phyloP scores from a whole-genome alignment of 2,329 filamentous ascomycete species.

The Neophaeococcomyces aloes region DNA sequence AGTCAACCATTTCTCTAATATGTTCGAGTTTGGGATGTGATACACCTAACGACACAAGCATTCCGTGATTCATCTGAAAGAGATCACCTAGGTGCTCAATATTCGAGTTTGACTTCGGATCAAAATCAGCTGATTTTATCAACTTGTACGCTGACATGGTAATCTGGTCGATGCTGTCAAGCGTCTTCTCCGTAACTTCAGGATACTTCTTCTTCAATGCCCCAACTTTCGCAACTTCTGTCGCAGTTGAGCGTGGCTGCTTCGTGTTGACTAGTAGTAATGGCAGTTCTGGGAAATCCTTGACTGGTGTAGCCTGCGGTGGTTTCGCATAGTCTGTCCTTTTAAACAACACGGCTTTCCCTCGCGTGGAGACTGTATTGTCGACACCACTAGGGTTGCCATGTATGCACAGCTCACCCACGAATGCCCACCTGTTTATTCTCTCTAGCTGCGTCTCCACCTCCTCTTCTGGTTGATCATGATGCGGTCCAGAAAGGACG shows the following conservation, averaged over 20 bases:
- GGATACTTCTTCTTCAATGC: slow-evolving; percentile 62
- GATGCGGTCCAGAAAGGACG: slow-evolving; percentile 78
- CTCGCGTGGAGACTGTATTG: slow-evolving; percentile 88
- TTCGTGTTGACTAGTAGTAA: slow-evolving; percentile 82
- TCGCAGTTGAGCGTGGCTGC: slow-evolving; percentile 72
- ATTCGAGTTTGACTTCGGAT: slow-evolving; percentile 51
- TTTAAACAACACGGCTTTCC: slow-evolving; percentile 88
- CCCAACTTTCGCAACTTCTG: slow-evolving; percentile 78
- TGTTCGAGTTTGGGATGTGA: slow-evolving; percentile 90
- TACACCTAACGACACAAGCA: slow-evolving; percentile 82
- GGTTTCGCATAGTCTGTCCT: slow-evolving; percentile 67
- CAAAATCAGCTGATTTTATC: slow-evolving; percentile 53
- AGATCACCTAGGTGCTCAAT: slow-evolving; percentile 73
- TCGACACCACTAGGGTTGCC: slow-evolving; percentile 94
- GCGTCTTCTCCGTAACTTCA: slow-evolving; percentile 64
- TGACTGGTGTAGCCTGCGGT: slow-evolving; percentile 63
- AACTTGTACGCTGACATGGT: slow-evolving; percentile 48
- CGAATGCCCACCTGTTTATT: slow-evolving; percentile 96
- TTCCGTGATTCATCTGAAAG: slow-evolving; percentile 86
- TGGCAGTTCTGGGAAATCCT: slow-evolving; percentile 84
- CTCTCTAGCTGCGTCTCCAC: slow-evolving; percentile 83
- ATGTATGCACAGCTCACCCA: slow-evolving; percentile 93
- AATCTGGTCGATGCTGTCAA: slow-evolving; percentile 67
- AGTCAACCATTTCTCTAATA: slow-evolving; percentile 80
- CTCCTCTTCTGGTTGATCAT: slow-evolving; percentile 78